A percentile compares a stretch with the other conserved stretches of the same genome.
These are phyloP conservation scores for Alternaria brassicae DNA, from an alignment of 2,329 filamentous ascomycete genomes.

Conservation along the genomic window DNA sequence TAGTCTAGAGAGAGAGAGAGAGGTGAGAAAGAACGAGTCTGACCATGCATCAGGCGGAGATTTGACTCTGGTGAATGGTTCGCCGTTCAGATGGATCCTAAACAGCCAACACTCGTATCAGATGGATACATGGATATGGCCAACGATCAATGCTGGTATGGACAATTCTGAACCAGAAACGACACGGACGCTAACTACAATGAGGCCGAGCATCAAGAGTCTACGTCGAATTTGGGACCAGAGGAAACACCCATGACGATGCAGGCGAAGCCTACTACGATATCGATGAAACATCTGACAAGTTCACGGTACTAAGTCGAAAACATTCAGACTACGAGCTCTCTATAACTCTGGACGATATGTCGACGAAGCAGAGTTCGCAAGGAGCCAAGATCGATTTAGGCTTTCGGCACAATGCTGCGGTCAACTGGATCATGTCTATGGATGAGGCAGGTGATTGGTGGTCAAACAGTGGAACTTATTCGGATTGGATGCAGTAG, in stretches of 20 bases:
- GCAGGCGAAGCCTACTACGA: slow-evolving; percentile 47
- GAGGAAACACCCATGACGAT: slow-evolving; percentile 41
- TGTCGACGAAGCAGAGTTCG: slow-evolving; percentile 44
- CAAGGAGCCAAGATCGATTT: slow-evolving; percentile 42
- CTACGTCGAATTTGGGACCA: slow-evolving; percentile 42
- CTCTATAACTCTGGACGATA: slow-evolving; percentile 38
- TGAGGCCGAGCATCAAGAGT: slow-evolving; percentile 40
- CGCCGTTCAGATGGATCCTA: slow-evolving; percentile 49
- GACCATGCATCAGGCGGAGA: slow-evolving; percentile 36
- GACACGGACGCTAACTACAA: neutral
- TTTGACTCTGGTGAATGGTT: slow-evolving; percentile 52
- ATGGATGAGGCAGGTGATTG: slow-evolving; percentile 45
- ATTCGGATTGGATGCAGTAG: slow-evolving; percentile 53
- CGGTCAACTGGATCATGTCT: slow-evolving; percentile 50
- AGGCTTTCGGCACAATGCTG: slow-evolving; percentile 47
- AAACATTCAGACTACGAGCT: slow-evolving; percentile 42
- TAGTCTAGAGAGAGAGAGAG: too few relatives aligned
- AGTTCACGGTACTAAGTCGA: slow-evolving; percentile 42
- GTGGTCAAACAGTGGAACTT: slow-evolving; percentile 47
- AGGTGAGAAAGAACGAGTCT: neutral
- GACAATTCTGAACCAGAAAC: neutral
- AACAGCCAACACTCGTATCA: slow-evolving; percentile 45
- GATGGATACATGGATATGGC: slow-evolving; percentile 51
- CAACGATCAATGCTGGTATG: slow-evolving; percentile 39
- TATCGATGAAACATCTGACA: slow-evolving; percentile 37